phyloP scores from a whole-genome alignment of 805 yeast genomes.

The Starmerella asiatica region DNA sequence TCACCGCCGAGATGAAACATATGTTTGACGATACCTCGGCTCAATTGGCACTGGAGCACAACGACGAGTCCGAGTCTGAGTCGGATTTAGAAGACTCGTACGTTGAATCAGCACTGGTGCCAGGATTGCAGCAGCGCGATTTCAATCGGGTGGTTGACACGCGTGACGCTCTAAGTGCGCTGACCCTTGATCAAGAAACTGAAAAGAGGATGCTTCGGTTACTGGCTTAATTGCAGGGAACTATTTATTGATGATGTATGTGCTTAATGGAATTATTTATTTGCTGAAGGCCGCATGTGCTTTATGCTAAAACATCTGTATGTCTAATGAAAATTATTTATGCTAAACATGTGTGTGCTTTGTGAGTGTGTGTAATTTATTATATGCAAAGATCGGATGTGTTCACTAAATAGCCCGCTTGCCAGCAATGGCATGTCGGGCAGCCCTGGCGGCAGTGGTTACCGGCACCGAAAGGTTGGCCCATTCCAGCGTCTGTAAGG shows the following conservation, averaged over 20 bases:
- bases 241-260: no score
- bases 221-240: no score
- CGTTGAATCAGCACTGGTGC: constrained; percentile 16
- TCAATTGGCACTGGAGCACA: neutral
- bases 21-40: constrained; percentile 10
- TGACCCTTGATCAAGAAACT: constrained; percentile 7
- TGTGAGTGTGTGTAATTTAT: no score
- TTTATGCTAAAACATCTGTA: no score
- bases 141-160: constrained; percentile 9
- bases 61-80: neutral
- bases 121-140: constrained; percentile 15
- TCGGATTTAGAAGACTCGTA: constrained; percentile 11
- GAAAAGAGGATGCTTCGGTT: no score
- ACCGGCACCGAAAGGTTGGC: constrained; percentile 22
- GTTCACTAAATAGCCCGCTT: no score
- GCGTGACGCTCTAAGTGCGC: constrained; percentile 3
- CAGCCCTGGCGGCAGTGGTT: constrained; percentile 1
- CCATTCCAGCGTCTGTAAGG: constrained; percentile 46
- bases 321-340: no score
- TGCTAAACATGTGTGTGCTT: no score
- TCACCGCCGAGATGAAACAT: constrained; percentile 13
- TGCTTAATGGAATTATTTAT: no score
- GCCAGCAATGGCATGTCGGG: constrained; percentile 1
- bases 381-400: no score
- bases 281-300: no score